A percentile compares a stretch with the other conserved stretches of the same genome.
Evolutionary conservation across 129 eudicot genomes (phyloP).

Genomic region (Centaurea solstitialis): DNA sequence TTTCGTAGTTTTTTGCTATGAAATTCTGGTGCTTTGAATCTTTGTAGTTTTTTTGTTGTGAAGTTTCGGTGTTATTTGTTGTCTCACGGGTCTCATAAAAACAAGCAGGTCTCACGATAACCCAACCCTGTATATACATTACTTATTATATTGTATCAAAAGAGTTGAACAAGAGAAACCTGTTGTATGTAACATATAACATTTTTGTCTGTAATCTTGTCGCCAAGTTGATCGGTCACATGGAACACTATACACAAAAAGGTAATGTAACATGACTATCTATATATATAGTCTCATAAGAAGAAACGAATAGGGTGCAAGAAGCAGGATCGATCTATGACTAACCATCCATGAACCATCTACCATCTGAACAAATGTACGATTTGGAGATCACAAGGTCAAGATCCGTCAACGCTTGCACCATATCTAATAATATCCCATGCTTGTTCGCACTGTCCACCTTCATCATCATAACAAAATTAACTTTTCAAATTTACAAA

Average conservation of each 20-base stretch:
- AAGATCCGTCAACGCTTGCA: conserved; percentile 85
- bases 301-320: not conserved
- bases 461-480: conserved; percentile 37
- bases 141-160: not conserved
- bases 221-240: conserved; percentile 75
- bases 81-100: too few species aligned
- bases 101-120: too few species aligned
- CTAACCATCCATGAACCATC: conserved; percentile 97
- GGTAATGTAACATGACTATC: conserved; percentile 22
- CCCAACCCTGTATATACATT: not conserved
- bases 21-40: too few species aligned
- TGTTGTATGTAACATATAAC: conserved; percentile 59
- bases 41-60: too few species aligned
- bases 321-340: not conserved
- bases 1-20: too few species aligned
- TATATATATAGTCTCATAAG: not conserved
- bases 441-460: conserved; percentile 87
- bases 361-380: conserved; percentile 87
- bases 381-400: conserved; percentile 84
- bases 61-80: too few species aligned
- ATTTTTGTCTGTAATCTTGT: conserved; percentile 70
- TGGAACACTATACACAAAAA: conserved; percentile 65
- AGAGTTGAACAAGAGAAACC: conserved; percentile 38
- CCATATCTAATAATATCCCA: conserved; percentile 79
- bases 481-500: not conserved